A percentile compares a stretch with the other conserved stretches of the same genome.
Conservation (phyloP, 345 rosid species). For the Excoecaria agallocha region DNA sequence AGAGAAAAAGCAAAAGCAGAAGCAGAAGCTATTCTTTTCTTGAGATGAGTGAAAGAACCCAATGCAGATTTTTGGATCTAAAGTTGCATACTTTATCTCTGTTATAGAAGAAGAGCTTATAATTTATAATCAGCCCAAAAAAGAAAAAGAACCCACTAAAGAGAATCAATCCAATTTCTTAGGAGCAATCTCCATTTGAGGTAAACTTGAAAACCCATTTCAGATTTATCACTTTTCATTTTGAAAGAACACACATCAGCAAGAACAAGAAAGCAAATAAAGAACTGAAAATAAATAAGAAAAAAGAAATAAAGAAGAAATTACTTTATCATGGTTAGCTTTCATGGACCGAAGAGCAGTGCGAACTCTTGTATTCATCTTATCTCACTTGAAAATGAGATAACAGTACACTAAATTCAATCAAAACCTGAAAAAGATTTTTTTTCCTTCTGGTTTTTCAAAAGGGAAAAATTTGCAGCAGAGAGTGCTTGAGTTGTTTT, state of each 20-base stretch:
- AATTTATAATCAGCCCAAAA: conserved; percentile 12
- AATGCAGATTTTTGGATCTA: conserved; percentile 50
- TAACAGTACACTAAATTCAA: conserved; percentile 21
- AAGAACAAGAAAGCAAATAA: conserved; percentile 4
- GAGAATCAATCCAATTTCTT: conserved; percentile 22
- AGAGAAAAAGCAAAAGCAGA: no score
- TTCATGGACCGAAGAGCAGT: conserved; percentile 62
- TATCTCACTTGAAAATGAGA: conserved; percentile 31
- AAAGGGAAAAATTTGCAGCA: conserved; percentile 1
- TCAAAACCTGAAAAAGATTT: conserved; percentile 22
- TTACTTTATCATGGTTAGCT: conserved; percentile 57
- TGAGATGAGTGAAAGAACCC: conserved; percentile 55
- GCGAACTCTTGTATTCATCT: conserved; percentile 73
- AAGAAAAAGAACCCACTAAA: not conserved
- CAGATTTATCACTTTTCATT: not conserved
- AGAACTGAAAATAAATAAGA: conserved; percentile 10
- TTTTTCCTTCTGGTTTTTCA: not conserved
- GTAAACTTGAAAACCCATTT: conserved; percentile 3
- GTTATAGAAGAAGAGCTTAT: conserved; percentile 27
- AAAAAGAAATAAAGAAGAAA: conserved; percentile 4
- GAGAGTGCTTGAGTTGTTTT: not conserved
- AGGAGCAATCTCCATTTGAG: not conserved
- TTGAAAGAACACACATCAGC: not conserved
- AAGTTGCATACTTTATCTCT: conserved; percentile 29
- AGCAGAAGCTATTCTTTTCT: conserved; percentile 45